These are phyloP conservation scores for Mycosphaerella arachidis DNA, from an alignment of 2,329 filamentous ascomycete genomes.

Conservation along the genomic window DNA sequence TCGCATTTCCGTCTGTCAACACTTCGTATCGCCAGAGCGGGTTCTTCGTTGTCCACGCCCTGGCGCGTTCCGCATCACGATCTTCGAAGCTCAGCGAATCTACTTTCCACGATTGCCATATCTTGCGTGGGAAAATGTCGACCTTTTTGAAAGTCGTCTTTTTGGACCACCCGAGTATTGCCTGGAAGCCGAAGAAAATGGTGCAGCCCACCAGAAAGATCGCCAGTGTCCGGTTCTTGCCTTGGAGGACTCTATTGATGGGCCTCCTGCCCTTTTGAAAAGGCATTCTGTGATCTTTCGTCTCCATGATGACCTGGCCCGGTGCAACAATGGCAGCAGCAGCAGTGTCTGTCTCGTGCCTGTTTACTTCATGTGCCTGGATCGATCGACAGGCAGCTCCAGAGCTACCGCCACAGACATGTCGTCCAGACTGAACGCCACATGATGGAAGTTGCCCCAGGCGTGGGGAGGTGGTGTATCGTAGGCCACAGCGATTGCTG, in stretches of 20 bases:
- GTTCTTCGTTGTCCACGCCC: slow-evolving; percentile 62
- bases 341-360: neutral
- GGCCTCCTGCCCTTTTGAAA: neutral
- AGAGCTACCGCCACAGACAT: neutral
- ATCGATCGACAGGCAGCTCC: neutral
- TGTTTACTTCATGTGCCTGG: neutral
- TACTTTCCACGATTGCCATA: slow-evolving; percentile 74
- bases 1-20: slow-evolving; percentile 62
- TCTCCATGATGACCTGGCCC: neutral
- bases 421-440: neutral
- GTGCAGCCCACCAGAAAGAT: neutral
- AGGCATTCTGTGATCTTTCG: neutral
- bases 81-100: slow-evolving; percentile 62
- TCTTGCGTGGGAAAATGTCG: slow-evolving; percentile 53
- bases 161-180: neutral
- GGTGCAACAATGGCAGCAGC: neutral
- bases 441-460: neutral
- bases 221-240: neutral
- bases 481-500: neutral
- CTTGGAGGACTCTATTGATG: neutral
- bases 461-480: neutral
- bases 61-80: slow-evolving; percentile 55
- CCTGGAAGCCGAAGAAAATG: neutral
- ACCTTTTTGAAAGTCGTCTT: neutral
- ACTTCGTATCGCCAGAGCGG: slow-evolving; percentile 63